phyloP scores from a whole-genome alignment of 139 green algal genomes.

The Haematococcus lacustris region DNA sequence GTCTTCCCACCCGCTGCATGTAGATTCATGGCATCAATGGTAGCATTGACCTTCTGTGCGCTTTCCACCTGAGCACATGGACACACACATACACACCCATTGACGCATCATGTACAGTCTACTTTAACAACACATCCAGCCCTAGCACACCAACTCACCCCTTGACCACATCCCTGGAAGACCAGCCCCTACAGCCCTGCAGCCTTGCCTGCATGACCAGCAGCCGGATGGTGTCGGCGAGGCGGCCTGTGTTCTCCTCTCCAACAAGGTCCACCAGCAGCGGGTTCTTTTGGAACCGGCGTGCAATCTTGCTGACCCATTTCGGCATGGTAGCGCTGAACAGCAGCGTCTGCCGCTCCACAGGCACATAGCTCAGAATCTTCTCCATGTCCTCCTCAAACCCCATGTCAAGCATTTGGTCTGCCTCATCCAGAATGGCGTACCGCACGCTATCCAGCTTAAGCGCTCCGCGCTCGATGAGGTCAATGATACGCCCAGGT shows the following conservation, averaged over 20 bases:
- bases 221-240: slow-evolving; percentile 60
- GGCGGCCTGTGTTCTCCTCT: slow-evolving; percentile 68
- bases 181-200: too few species aligned
- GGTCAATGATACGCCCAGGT: slow-evolving; percentile 91
- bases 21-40: slow-evolving; percentile 83
- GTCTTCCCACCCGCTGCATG: slow-evolving; percentile 70
- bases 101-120: too few species aligned
- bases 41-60: slow-evolving; percentile 46
- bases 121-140: too few species aligned
- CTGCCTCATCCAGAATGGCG: slow-evolving; percentile 94
- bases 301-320: slow-evolving; percentile 87
- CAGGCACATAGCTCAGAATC: slow-evolving; percentile 68
- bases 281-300: slow-evolving; percentile 44
- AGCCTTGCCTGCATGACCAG: slow-evolving; percentile 37
- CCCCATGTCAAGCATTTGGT: too few species aligned
- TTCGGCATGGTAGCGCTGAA: slow-evolving; percentile 95
- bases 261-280: slow-evolving; percentile 89
- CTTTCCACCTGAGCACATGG: slow-evolving; percentile 26
- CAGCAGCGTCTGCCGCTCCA: slow-evolving; percentile 86
- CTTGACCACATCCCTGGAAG: too few species aligned
- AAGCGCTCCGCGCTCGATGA: slow-evolving; percentile 78
- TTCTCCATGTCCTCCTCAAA: too few species aligned
- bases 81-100: too few species aligned
- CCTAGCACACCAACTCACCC: too few species aligned
- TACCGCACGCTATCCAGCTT: slow-evolving; percentile 64